Conservation (phyloP, 75 land plant genomes). For the Picea glauca region DNA sequence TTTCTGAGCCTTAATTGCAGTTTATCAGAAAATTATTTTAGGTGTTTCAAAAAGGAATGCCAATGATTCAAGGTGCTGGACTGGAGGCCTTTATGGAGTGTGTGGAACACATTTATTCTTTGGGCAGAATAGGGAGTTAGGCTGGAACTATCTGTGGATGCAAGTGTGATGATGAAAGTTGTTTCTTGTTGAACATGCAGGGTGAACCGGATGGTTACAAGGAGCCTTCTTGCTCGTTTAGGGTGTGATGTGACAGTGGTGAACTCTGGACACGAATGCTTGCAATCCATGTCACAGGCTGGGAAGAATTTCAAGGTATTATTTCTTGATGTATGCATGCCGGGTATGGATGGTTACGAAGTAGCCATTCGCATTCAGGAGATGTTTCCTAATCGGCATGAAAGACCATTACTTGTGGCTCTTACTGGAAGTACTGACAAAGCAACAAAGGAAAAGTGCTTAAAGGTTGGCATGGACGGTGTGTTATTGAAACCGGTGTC, state of each 20-base stretch:
- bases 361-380: slow-evolving; percentile 50
- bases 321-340: slow-evolving; percentile 59
- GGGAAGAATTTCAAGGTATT: slow-evolving; percentile 39
- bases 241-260: slow-evolving; percentile 59
- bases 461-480: slow-evolving; percentile 60
- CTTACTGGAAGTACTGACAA: slow-evolving; percentile 59
- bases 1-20: no score
- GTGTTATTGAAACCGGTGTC: slow-evolving; percentile 69
- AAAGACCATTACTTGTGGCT: slow-evolving; percentile 68
- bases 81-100: no score
- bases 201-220: slow-evolving; percentile 47
- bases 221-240: slow-evolving; percentile 49
- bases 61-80: no score
- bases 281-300: slow-evolving; percentile 37
- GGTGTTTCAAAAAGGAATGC: no score
- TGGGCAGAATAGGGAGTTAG: not conserved
- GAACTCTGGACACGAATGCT: slow-evolving; percentile 41
- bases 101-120: not conserved
- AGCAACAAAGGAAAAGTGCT: slow-evolving; percentile 50
- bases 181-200: slow-evolving; percentile 26
- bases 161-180: not conserved
- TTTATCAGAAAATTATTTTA: no score
- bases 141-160: not conserved
- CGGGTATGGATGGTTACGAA: slow-evolving; percentile 72
- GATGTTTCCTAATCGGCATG: slow-evolving; percentile 37